Percentiles rank a stretch among this genome's conserved stretches.
phyloP scores from a whole-genome alignment of 2,329 filamentous ascomycete genomes.

The Talaromyces sp. region DNA sequence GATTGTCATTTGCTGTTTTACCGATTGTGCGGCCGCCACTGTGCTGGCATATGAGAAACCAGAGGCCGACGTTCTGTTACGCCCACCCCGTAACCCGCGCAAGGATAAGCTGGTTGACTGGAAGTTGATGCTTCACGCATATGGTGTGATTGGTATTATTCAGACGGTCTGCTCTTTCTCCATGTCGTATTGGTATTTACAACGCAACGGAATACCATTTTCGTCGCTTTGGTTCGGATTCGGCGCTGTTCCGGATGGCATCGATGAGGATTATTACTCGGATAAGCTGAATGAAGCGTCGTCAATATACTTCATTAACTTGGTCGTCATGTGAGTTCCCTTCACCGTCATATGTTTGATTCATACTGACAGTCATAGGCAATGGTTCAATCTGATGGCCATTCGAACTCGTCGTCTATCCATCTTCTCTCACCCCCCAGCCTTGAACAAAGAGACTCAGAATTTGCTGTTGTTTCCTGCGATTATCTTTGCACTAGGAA shows the following conservation, averaged over 20 bases:
- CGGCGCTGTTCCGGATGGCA: constrained; percentile 52
- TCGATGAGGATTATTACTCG: constrained; percentile 56
- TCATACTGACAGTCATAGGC: constrained; percentile 38
- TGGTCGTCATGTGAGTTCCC: constrained; percentile 68
- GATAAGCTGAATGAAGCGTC: constrained; percentile 62
- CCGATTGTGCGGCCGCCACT: constrained; percentile 71
- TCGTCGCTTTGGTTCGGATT: constrained; percentile 66
- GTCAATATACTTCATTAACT: constrained; percentile 75
- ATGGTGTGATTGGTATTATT: constrained; percentile 67
- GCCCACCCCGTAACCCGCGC: constrained; percentile 65
- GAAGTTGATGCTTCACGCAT: constrained; percentile 70
- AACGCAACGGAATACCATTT: constrained; percentile 62
- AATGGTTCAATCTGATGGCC: constrained; percentile 73
- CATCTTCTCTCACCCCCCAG: constrained; percentile 70
- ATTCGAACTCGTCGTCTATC: constrained; percentile 64
- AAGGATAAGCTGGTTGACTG: constrained; percentile 72
- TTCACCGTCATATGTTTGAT: not conserved
- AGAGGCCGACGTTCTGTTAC: constrained; percentile 70
- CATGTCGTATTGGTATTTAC: constrained; percentile 67
- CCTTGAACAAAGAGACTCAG: constrained; percentile 63
- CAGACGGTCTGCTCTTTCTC: constrained; percentile 61
- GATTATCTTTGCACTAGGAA: constrained; percentile 65
- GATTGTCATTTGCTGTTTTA: constrained; percentile 71
- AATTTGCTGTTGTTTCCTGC: constrained; percentile 70
- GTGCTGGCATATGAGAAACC: constrained; percentile 73